These are phyloP conservation scores for Sclerotinia spermophila DNA, from an alignment of 2,329 filamentous ascomycete species.

Conservation along the genomic window DNA sequence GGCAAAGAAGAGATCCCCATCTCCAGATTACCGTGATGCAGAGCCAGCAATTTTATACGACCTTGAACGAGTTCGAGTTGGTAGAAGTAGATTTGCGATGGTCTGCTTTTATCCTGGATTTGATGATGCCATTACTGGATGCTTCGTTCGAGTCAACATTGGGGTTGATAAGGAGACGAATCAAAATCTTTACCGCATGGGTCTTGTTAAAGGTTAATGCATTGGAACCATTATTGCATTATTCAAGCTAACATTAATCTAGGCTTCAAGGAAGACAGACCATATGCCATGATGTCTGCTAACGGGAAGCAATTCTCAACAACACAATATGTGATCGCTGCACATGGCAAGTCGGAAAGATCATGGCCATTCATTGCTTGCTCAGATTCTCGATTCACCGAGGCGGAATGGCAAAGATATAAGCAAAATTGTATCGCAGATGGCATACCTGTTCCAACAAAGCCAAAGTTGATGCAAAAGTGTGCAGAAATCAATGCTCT, in stretches of 20 bases:
- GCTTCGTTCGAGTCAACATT: constrained; percentile 80
- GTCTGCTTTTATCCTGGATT: constrained; percentile 94
- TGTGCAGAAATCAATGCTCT: constrained; percentile 76
- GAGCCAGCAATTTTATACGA: constrained; percentile 74
- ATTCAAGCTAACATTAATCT: constrained; percentile 31
- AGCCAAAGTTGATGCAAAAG: constrained; percentile 64
- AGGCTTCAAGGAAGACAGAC: constrained; percentile 75
- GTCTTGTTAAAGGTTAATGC: constrained; percentile 71
- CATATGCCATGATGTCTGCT: constrained; percentile 74
- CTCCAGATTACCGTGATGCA: constrained; percentile 46
- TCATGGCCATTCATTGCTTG: constrained; percentile 89
- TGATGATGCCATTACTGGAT: constrained; percentile 74
- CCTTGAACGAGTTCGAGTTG: constrained; percentile 78
- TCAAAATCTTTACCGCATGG: constrained; percentile 80
- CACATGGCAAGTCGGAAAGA: constrained; percentile 78
- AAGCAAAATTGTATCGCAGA: constrained; percentile 71
- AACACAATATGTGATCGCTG: constrained; percentile 77
- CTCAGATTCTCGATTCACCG: constrained; percentile 81
- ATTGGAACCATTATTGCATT: neutral
- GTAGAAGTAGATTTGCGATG: constrained; percentile 80
- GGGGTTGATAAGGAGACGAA: constrained; percentile 71
- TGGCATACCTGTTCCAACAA: constrained; percentile 69
- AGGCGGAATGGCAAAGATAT: constrained; percentile 78
- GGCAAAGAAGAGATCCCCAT: constrained; percentile 46
- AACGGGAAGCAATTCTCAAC: constrained; percentile 77